Evolutionary conservation across 495 filamentous ascomycete species (phyloP).

Genomic region (Margaritispora aquatica): DNA sequence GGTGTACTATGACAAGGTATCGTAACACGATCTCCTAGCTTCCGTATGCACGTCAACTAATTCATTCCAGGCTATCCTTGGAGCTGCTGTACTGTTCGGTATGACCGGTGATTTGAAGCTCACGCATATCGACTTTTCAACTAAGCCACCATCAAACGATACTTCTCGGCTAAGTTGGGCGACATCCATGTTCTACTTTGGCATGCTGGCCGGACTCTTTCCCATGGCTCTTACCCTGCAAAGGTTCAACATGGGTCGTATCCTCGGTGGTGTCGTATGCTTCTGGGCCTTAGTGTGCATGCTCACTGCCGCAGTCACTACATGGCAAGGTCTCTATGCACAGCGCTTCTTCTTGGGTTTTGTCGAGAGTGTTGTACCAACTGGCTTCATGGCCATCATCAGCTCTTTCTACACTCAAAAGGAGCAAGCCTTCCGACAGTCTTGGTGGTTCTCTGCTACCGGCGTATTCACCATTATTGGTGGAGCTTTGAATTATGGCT

Average conservation of each 20-base stretch:
- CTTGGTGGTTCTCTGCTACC: conserved; percentile 63
- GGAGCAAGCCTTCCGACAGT: conserved; percentile 60
- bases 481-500: conserved; percentile 61
- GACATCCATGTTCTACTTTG: conserved; percentile 74
- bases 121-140: conserved; percentile 42
- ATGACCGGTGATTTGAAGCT: conserved; percentile 66
- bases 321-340: conserved; percentile 56
- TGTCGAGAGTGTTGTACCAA: conserved; percentile 60
- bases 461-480: conserved; percentile 66
- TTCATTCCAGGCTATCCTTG: conserved; percentile 57
- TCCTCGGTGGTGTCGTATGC: conserved; percentile 58
- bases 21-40: background rate
- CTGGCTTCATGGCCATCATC: conserved; percentile 61
- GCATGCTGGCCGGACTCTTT: conserved; percentile 66
- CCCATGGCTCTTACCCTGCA: conserved; percentile 66
- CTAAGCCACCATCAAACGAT: conserved; percentile 46
- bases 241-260: conserved; percentile 53
- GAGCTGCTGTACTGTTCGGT: conserved; percentile 64
- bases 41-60: background rate
- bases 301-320: conserved; percentile 58
- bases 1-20: conserved; percentile 73
- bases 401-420: conserved; percentile 60
- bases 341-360: conserved; percentile 71
- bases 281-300: conserved; percentile 64
- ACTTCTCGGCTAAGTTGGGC: conserved; percentile 67